These are phyloP conservation scores for Stromatinia cepivora DNA, from an alignment of 2,329 filamentous ascomycete species.

Conservation along the genomic window DNA sequence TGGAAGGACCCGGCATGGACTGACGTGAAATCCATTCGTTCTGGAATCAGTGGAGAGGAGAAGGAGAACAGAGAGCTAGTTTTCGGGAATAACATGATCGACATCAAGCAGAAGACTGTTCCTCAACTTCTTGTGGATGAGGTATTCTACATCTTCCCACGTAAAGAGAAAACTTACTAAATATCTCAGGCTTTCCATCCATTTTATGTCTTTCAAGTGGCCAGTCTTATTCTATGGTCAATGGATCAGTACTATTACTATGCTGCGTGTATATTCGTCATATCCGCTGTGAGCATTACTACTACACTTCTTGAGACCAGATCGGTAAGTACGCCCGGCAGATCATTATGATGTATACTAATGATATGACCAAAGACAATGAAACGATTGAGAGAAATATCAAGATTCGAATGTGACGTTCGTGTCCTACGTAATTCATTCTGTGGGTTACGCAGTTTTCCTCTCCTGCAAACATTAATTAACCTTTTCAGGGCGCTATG, in stretches of 20 bases:
- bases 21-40: conserved; percentile 70
- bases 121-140: conserved; percentile 86
- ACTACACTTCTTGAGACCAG: conserved; percentile 89
- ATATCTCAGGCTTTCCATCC: conserved; percentile 87
- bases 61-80: conserved; percentile 79
- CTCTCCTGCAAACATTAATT: conserved; percentile 14
- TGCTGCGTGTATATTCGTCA: conserved; percentile 88
- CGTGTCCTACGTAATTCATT: conserved; percentile 92
- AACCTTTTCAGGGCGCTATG: conserved; percentile 65
- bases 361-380: conserved; percentile 62
- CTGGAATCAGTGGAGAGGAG: conserved; percentile 85
- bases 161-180: conserved; percentile 29
- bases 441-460: conserved; percentile 56
- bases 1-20: conserved; percentile 96
- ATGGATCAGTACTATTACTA: conserved; percentile 98
- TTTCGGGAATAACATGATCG: conserved; percentile 87
- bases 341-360: conserved; percentile 20
- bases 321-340: conserved; percentile 55
- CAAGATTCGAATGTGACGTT: conserved; percentile 91
- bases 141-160: conserved; percentile 47
- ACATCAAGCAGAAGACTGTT: conserved; percentile 87
- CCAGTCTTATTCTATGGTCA: conserved; percentile 91
- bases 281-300: conserved; percentile 88
- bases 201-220: conserved; percentile 97
- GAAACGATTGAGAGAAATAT: conserved; percentile 86